Percentiles rank a stretch among this genome's conserved stretches.
Conservation (phyloP, 2,329 filamentous ascomycete species). For the Corniculantispora saksenae region DNA sequence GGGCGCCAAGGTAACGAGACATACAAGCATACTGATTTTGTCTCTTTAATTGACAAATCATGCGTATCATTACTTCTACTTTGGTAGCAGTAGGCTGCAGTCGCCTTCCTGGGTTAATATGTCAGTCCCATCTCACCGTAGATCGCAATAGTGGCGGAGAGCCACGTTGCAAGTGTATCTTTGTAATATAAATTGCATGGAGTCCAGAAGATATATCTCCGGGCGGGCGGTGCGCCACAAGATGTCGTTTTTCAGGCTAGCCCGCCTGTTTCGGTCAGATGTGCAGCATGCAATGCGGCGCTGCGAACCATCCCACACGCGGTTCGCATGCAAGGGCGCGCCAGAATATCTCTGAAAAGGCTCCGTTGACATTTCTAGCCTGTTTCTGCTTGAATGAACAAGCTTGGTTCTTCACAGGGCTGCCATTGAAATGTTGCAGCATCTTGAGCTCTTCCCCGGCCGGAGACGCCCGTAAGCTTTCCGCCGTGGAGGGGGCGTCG, state of each 20-base stretch:
- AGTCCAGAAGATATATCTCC: background rate
- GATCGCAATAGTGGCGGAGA: background rate
- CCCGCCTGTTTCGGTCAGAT: background rate
- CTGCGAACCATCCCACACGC: background rate
- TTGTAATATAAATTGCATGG: background rate
- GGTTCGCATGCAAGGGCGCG: background rate
- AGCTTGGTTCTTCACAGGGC: too few species aligned
- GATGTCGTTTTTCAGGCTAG: background rate
- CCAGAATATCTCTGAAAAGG: background rate
- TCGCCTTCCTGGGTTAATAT: too few species aligned
- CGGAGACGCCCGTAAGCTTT: constrained; percentile 11
- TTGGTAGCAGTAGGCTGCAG: too few species aligned
- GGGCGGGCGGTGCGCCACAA: background rate
- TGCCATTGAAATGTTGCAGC: background rate
- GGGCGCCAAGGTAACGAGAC: too few species aligned
- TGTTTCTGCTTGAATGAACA: background rate
- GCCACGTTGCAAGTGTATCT: background rate
- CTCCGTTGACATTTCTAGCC: background rate
- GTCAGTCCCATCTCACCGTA: too few species aligned
- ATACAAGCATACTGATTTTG: too few species aligned
- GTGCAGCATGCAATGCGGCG: background rate
- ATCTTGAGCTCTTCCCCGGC: background rate
- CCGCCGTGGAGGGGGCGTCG: background rate
- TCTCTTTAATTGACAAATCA: too few species aligned
- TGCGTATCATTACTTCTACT: too few species aligned